Percentiles rank a stretch among this genome's conserved stretches.
Evolutionary conservation across 2,329 filamentous ascomycete genomes (phyloP).

Genomic region (Pseudogymnoascus pannorum): DNA sequence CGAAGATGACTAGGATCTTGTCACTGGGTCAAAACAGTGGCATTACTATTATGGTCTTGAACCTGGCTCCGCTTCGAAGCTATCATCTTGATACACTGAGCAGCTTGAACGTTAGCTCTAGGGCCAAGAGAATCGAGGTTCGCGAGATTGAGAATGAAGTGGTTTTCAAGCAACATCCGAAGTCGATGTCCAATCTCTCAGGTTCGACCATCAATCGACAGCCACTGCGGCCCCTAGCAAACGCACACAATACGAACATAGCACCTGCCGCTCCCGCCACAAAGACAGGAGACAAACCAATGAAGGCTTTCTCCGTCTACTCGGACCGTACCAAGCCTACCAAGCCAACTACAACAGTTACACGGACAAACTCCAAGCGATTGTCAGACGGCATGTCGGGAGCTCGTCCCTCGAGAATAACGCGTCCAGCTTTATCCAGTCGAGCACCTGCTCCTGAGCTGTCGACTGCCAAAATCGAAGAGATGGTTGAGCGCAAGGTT

Average conservation of each 20-base stretch:
- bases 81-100: conserved; percentile 92
- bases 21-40: conserved; percentile 92
- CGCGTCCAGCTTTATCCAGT: conserved; percentile 30
- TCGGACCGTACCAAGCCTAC: conserved; percentile 59
- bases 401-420: conserved; percentile 42
- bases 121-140: conserved; percentile 93
- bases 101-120: conserved; percentile 88
- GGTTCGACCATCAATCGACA: conserved; percentile 52
- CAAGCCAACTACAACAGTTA: conserved; percentile 25
- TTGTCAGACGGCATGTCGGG: conserved; percentile 24
- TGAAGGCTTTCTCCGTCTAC: conserved; percentile 82
- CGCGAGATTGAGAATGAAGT: conserved; percentile 94
- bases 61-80: conserved; percentile 81
- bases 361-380: conserved; percentile 29
- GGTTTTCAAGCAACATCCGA: conserved; percentile 69
- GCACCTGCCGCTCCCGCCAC: conserved; percentile 45
- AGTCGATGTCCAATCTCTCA: conserved; percentile 38
- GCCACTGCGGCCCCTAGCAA: conserved; percentile 69
- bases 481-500: conserved; percentile 86
- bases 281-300: conserved; percentile 59
- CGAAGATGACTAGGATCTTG: conserved; percentile 94
- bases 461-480: conserved; percentile 72
- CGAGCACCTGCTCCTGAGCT: conserved; percentile 40
- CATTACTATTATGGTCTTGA: conserved; percentile 92
- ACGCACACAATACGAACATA: conserved; percentile 66